Evolutionary conservation across 1,284 basidiomycete species (phyloP).

Genomic region (Termitomyces sp.): DNA sequence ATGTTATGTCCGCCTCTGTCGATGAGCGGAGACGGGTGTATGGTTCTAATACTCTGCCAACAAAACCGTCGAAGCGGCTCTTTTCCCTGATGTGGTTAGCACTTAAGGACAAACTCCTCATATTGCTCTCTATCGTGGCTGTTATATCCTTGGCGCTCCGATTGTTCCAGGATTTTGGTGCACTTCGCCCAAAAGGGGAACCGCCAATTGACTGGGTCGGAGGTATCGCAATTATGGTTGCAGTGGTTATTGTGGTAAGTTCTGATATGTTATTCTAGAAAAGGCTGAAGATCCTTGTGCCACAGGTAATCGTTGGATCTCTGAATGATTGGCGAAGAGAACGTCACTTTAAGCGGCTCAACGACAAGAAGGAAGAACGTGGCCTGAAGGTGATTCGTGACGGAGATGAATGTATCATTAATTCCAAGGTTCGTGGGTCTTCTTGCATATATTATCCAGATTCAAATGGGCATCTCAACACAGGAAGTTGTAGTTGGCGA

Average conservation of each 20-base stretch:
- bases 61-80: conserved; percentile 71
- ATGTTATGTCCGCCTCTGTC: conserved; percentile 38
- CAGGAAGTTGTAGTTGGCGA: conserved; percentile 95
- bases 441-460: background rate
- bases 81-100: conserved; percentile 90
- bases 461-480: conserved; percentile 10
- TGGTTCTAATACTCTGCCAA: conserved; percentile 81
- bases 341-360: conserved; percentile 87
- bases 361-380: conserved; percentile 94
- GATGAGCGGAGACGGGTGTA: conserved; percentile 72
- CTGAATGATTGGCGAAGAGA: conserved; percentile 98
- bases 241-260: conserved; percentile 77
- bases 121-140: conserved; percentile 83
- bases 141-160: conserved; percentile 92
- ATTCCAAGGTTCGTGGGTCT: conserved; percentile 58
- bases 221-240: conserved; percentile 94
- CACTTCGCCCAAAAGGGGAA: conserved; percentile 49
- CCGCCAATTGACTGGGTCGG: conserved; percentile 94
- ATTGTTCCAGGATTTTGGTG: conserved; percentile 89
- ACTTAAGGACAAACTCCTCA: conserved; percentile 89
- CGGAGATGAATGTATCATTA: conserved; percentile 75
- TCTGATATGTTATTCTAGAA: conserved; percentile 62
- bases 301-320: conserved; percentile 77
- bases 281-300: conserved; percentile 21
- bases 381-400: conserved; percentile 87